Conservation (phyloP, 2,329 filamentous ascomycete species). For the Paraphoma chrysanthemicola region DNA sequence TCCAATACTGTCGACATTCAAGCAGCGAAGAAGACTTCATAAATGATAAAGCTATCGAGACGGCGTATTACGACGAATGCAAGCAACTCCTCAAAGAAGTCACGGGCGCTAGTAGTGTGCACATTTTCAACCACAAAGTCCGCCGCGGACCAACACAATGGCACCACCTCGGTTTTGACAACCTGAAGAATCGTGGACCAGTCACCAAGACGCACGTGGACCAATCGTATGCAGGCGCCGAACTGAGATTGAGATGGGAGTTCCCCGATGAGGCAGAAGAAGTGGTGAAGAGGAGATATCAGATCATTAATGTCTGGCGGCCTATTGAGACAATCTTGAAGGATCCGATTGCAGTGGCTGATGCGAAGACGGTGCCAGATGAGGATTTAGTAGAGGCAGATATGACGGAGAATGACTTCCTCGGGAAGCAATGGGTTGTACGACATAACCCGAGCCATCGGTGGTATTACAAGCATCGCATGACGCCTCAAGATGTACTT, state of each 20-base stretch:
- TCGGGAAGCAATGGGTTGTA: conserved; percentile 30
- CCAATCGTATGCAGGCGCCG: conserved; percentile 29
- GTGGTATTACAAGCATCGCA: conserved; percentile 29
- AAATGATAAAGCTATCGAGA: conserved; percentile 20
- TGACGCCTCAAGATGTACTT: conserved; percentile 30
- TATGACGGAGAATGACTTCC: conserved; percentile 28
- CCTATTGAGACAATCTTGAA: conserved; percentile 34
- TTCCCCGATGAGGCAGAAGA: conserved; percentile 26
- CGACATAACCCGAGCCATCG: conserved; percentile 23
- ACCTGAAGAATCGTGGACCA: conserved; percentile 47
- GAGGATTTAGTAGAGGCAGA: conserved; percentile 27
- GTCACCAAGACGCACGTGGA: conserved; percentile 64
- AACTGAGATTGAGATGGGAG: conserved; percentile 23
- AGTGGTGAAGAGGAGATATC: conserved; percentile 30
- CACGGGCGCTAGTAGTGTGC: conserved; percentile 62
- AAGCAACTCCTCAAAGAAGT: conserved; percentile 47
- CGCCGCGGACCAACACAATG: conserved; percentile 48
- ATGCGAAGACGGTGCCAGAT: conserved; percentile 29
- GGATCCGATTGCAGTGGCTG: conserved; percentile 37
- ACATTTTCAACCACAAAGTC: conserved; percentile 69
- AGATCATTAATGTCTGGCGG: conserved; percentile 41
- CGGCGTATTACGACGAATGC: conserved; percentile 28
- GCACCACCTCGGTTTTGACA: conserved; percentile 35
- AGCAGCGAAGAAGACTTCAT: conserved; percentile 26
- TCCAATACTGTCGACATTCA: conserved; percentile 25